A percentile compares a stretch with the other conserved stretches of the same genome.
Conservation (phyloP, 2,329 filamentous ascomycete species). For the Alternaria postmessia region DNA sequence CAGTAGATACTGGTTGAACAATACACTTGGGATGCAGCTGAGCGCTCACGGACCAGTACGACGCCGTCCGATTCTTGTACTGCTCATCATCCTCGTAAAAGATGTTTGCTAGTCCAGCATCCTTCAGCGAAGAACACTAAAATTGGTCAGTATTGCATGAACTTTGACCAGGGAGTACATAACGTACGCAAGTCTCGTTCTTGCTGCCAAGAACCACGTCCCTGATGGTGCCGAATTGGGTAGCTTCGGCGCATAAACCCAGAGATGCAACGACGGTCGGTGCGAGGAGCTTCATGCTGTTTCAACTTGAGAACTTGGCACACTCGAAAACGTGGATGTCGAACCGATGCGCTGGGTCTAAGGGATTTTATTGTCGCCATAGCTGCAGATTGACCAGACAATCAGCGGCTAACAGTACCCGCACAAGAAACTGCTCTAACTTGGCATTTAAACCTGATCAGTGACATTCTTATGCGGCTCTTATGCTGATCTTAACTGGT, state of each 20-base stretch:
- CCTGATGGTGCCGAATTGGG: background rate
- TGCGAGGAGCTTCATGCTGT: conserved; percentile 16
- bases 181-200: conserved; percentile 14
- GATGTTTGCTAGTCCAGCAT: conserved; percentile 23
- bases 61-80: conserved; percentile 27
- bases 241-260: conserved; percentile 7
- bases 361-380: conserved; percentile 2
- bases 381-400: background rate
- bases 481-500: conserved; percentile 1
- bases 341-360: conserved; percentile 3
- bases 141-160: conserved; percentile 13
- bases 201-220: background rate
- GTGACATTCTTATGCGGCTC: background rate
- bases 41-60: conserved; percentile 38
- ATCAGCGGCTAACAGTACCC: background rate
- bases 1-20: conserved; percentile 36
- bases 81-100: conserved; percentile 21
- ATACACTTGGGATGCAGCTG: conserved; percentile 42
- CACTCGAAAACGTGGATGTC: conserved; percentile 12
- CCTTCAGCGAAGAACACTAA: conserved; percentile 30
- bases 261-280: conserved; percentile 8
- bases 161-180: conserved; percentile 1
- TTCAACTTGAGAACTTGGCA: conserved; percentile 10
- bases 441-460: background rate
- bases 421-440: background rate